phyloP scores from a whole-genome alignment of 306 rosid species.

The Pterocarpus santalinus region DNA sequence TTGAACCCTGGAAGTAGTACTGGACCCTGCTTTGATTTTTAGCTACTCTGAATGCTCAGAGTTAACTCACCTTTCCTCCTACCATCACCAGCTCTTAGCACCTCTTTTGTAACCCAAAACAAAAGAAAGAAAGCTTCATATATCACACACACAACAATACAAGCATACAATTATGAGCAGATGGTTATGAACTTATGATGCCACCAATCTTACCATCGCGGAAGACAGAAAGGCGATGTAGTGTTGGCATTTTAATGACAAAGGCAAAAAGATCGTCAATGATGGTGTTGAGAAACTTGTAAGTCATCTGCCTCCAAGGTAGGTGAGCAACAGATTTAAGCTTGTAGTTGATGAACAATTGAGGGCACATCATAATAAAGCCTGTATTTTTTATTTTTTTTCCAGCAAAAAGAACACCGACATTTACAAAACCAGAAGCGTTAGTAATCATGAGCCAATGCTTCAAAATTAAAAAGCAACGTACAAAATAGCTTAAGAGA shows the following conservation, averaged over 20 bases:
- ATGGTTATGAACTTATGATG: not conserved
- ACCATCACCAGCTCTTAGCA: no score
- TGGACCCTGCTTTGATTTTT: no score
- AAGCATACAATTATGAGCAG: constrained; percentile 11
- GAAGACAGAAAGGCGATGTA: constrained; percentile 97
- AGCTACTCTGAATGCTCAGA: no score
- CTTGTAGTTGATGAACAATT: constrained; percentile 95
- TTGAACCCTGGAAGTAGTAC: no score
- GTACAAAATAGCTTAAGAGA: constrained; percentile 14
- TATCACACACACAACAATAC: constrained; percentile 8
- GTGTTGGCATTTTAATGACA: constrained; percentile 96
- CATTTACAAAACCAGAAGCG: constrained; percentile 22
- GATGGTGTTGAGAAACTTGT: constrained; percentile 98
- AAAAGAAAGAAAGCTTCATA: not conserved
- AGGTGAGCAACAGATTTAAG: constrained; percentile 98
- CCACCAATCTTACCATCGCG: constrained; percentile 82
- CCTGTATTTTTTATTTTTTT: constrained; percentile 59
- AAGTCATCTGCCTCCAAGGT: constrained; percentile 99
- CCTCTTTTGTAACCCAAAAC: no score
- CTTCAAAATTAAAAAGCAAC: not conserved
- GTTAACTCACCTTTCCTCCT: no score
- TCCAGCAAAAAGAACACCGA: constrained; percentile 39
- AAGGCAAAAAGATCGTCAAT: constrained; percentile 98
- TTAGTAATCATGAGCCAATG: constrained; percentile 13
- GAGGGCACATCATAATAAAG: constrained; percentile 98